Conservation (phyloP, 176 grass and related monocot species). For the Hyparrhenia diplandra region DNA sequence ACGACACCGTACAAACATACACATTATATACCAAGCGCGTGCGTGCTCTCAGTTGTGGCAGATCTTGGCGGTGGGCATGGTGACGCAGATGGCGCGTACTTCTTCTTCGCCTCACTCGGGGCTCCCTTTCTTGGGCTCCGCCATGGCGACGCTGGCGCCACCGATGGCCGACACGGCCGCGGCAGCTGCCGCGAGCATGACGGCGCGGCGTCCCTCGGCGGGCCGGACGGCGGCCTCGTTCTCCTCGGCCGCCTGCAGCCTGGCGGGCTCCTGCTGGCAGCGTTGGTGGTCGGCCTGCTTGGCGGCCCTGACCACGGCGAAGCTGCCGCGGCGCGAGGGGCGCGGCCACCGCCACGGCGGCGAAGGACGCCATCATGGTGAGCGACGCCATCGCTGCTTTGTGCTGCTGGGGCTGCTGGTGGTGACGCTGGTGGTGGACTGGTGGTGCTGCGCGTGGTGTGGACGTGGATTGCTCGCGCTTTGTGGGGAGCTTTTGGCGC, state of each 20-base stretch:
- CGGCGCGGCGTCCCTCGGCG: conserved; percentile 40
- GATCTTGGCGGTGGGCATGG: conserved; percentile 78
- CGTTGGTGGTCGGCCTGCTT: conserved; percentile 8
- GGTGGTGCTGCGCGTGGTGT: background rate
- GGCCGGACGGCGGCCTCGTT: background rate
- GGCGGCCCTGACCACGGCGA: conserved; percentile 34
- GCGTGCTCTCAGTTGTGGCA: conserved; percentile 47
- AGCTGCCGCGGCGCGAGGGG: conserved; percentile 24
- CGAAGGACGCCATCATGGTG: conserved; percentile 61
- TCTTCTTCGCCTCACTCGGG: conserved; percentile 68
- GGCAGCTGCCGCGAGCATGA: conserved; percentile 49
- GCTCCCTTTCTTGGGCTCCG: conserved; percentile 39
- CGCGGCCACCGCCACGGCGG: conserved; percentile 37
- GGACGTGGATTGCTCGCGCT: background rate
- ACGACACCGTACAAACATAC: background rate
- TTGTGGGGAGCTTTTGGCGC: conserved; percentile 14
- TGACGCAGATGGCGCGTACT: conserved; percentile 74
- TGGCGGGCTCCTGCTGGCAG: conserved; percentile 19
- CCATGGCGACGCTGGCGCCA: conserved; percentile 25
- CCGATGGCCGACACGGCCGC: conserved; percentile 38
- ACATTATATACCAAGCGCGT: conserved; percentile 47
- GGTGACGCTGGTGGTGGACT: background rate
- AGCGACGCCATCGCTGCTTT: conserved; percentile 55
- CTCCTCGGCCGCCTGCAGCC: background rate
- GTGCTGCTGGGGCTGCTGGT: background rate